These are phyloP conservation scores for Nitzschia sp. DNA, from an alignment of 108 stramenopile species.

Conservation along the genomic window DNA sequence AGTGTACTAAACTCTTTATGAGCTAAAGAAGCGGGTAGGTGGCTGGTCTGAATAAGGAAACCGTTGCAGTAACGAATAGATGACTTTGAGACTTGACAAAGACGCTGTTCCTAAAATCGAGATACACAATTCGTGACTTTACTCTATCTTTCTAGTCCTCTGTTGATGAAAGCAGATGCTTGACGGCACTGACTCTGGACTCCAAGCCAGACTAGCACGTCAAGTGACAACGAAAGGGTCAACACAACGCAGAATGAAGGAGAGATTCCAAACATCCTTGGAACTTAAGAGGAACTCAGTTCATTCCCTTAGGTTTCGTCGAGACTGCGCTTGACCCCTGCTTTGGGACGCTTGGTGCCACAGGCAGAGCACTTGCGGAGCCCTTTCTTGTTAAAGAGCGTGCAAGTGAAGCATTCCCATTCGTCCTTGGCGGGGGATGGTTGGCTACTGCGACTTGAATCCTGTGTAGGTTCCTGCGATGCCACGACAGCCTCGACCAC, in stretches of 20 bases:
- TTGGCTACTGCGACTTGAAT: background rate
- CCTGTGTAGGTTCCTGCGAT: background rate
- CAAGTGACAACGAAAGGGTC: too few relatives aligned
- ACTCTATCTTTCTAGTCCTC: background rate
- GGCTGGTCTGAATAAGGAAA: background rate
- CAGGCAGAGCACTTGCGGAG: slow-evolving; percentile 55
- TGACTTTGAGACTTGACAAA: too few relatives aligned
- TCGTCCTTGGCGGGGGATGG: slow-evolving; percentile 15
- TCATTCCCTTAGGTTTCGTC: background rate
- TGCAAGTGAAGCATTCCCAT: slow-evolving; percentile 62
- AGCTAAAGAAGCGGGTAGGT: slow-evolving; percentile 14
- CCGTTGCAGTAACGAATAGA: too few relatives aligned
- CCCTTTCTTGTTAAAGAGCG: slow-evolving; percentile 46
- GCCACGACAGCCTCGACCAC: background rate
- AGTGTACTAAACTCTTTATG: slow-evolving; percentile 28
- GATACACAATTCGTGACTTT: background rate
- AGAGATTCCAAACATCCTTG: too few relatives aligned
- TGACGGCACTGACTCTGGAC: too few relatives aligned
- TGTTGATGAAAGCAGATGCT: background rate
- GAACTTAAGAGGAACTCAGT: background rate
- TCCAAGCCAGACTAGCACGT: too few relatives aligned
- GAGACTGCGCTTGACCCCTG: background rate
- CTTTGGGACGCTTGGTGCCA: slow-evolving; percentile 25
- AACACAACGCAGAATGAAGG: too few relatives aligned
- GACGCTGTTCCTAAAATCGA: too few relatives aligned